These are phyloP conservation scores for Solanum paucissectum DNA, from an alignment of 257 asterid genomes.

Conservation along the genomic window DNA sequence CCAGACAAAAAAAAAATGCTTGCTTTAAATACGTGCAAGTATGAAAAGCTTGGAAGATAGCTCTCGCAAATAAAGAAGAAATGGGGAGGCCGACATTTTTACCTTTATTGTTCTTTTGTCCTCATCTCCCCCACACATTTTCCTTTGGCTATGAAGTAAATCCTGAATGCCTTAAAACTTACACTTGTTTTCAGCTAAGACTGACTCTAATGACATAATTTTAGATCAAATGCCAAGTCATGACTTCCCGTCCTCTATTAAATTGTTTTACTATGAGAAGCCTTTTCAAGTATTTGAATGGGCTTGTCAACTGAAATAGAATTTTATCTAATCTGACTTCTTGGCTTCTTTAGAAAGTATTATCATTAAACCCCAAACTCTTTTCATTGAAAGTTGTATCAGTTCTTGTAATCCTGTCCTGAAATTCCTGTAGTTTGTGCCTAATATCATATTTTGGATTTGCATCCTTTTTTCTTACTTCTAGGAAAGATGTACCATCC, in stretches of 20 bases:
- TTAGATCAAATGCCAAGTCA: neutral
- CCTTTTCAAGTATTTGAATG: neutral
- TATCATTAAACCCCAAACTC: neutral
- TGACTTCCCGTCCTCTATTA: neutral
- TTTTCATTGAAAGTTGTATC: neutral
- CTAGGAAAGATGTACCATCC: conserved; percentile 80
- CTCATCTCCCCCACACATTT: neutral
- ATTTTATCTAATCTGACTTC: neutral
- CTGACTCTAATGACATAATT: neutral
- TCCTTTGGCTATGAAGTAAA: neutral
- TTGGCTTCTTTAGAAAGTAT: neutral
- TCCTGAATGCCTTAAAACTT: neutral
- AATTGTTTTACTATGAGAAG: neutral
- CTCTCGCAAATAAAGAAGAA: neutral
- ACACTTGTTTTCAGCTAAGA: neutral
- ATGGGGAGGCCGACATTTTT: neutral
- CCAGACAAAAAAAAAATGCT: neutral
- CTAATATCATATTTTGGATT: neutral
- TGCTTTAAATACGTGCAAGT: neutral
- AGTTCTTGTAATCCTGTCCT: neutral
- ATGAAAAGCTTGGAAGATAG: neutral
- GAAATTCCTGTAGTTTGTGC: neutral
- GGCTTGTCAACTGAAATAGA: neutral
- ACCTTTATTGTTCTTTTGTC: neutral
- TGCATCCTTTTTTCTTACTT: conserved; percentile 8